phyloP scores from a whole-genome alignment of 306 rosid species.

The Astragalus glycyphyllos region DNA sequence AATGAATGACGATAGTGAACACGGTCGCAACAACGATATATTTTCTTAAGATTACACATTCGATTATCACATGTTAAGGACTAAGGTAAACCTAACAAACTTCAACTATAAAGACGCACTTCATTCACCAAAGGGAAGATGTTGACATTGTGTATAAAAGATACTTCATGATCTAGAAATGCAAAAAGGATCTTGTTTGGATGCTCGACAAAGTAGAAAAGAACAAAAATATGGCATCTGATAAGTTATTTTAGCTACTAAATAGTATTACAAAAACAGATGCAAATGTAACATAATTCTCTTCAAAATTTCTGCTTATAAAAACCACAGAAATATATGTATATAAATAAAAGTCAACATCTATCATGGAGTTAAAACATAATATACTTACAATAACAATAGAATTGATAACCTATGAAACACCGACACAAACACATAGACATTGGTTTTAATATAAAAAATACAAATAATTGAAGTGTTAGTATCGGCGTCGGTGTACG shows the following conservation, averaged over 20 bases:
- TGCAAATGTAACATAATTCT: no score
- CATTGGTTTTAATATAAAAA: no score
- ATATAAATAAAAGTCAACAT: no score
- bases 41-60: background rate
- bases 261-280: no score
- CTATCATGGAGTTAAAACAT: background rate
- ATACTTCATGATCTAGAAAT: background rate
- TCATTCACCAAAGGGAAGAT: slow-evolving; percentile 2
- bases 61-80: background rate
- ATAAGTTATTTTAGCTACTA: background rate
- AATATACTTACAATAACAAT: background rate
- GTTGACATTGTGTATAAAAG: background rate
- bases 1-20: no score
- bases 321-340: no score
- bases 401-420: no score
- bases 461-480: no score
- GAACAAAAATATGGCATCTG: background rate
- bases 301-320: no score
- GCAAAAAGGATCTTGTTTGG: background rate
- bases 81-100: background rate
- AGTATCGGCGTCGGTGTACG: no score
- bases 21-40: no score
- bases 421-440: no score
- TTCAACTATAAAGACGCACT: background rate
- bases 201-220: background rate